Conservation (phyloP, 768 basidiomycete species). For the Podaxis sp. region DNA sequence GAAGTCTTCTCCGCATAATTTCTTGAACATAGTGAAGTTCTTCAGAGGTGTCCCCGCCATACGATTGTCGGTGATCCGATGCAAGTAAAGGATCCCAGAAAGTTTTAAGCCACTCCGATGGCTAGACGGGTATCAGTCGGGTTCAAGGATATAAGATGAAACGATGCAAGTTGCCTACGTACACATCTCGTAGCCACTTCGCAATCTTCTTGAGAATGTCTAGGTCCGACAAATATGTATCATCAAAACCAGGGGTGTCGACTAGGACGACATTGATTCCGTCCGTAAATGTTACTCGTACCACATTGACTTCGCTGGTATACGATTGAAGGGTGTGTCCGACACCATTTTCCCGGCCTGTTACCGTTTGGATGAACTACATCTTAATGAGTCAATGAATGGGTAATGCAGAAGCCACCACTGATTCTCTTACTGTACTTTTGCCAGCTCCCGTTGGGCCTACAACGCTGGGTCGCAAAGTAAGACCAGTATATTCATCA, state of each 20-base stretch:
- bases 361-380: not conserved
- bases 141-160: not conserved
- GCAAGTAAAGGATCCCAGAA: slow-evolving; percentile 16
- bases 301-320: not conserved
- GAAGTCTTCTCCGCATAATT: slow-evolving; percentile 10
- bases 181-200: not conserved
- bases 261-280: slow-evolving; percentile 4
- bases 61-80: slow-evolving; percentile 13
- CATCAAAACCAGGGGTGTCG: slow-evolving; percentile 15
- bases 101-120: slow-evolving; percentile 4
- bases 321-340: not conserved
- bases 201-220: slow-evolving; percentile 2
- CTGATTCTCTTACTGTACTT: slow-evolving; percentile 9
- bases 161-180: not conserved
- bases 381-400: not conserved
- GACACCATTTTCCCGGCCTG: not conserved
- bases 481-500: not conserved
- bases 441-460: slow-evolving; percentile 13
- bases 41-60: slow-evolving; percentile 13
- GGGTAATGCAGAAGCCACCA: not conserved
- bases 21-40: slow-evolving; percentile 13
- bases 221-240: not conserved
- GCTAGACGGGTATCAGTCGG: too few relatives aligned
- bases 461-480: slow-evolving; percentile 3
- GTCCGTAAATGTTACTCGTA: not conserved